Evolutionary conservation across 1,284 basidiomycete genomes (phyloP), one percentile per base, ranked within the genome.

Genomic region (Ustilago esculenta): DNA sequence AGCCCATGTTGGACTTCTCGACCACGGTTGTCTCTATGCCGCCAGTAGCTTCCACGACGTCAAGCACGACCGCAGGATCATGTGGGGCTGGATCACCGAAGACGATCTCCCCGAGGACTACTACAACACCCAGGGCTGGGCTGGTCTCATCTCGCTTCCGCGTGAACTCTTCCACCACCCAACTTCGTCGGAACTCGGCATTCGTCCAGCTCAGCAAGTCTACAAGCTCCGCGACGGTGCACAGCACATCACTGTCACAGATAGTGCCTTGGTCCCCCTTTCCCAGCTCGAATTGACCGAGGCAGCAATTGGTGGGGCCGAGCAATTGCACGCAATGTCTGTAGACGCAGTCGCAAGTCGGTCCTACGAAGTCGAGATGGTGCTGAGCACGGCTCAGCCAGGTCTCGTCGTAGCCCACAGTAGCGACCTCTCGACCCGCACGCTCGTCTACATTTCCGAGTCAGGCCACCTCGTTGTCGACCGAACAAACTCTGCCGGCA

Each of bases 71-170:
- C 63, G 72, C 12, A 44, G 73, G 9, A 51, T 76, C 41, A 64
- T 76, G 54, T 76, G 73, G 73, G 68, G 71, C 7, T 76, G 74
- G 74, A 64, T 76, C 36, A 65, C 74, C 3, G 74, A 76, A 18
- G 74, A 76, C 35, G 72, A 74, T 34, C 39, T 76, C 18, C 51
- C 63, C 8, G 64, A 69, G 15, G 37, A 39, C 20, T 63, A 70
- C 34, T 68, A 68, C 56, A 33, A 74, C 18, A 57, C 54, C 3
- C 74, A 76, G 35, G 74, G 74, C 3, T 76, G 74, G 74, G 52
- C 68, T 0, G 74, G 74, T 4, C 42, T 59, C 33, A 61, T 76
- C 41, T 60, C 69, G 23, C 44, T 76, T 6, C 74, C 74, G 7
- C 54, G 74, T 20, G 72, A 72, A 17, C 36, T 76, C 11, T 60